A percentile compares a stretch with the other conserved stretches of the same genome.
Conservation (phyloP, 75 land plant species). For the Picea glauca region DNA sequence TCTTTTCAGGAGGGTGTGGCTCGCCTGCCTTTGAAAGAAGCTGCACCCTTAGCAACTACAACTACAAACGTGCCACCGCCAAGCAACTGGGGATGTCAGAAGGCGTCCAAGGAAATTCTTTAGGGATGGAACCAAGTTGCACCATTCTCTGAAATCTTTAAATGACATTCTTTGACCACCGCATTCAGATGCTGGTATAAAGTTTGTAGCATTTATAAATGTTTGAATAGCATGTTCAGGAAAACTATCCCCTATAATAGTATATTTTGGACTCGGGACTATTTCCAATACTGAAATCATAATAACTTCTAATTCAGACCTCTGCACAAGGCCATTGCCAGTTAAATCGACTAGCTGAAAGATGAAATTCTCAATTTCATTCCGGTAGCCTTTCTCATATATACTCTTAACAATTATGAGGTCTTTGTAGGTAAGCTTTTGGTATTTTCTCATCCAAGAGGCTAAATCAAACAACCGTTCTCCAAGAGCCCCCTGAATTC, state of each 20-base stretch:
- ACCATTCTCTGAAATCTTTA: conserved; percentile 75
- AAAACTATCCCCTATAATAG: conserved; percentile 24
- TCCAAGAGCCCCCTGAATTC: conserved; percentile 73
- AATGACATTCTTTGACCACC: conserved; percentile 40
- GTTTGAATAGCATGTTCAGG: conserved; percentile 29
- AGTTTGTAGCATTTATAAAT: conserved; percentile 58
- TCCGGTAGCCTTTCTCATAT: conserved; percentile 80
- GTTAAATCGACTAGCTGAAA: conserved; percentile 65
- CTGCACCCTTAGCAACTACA: too few species aligned
- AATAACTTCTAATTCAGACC: conserved; percentile 79
- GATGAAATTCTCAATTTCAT: conserved; percentile 80
- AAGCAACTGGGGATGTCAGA: too few species aligned
- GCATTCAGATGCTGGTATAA: conserved; percentile 38
- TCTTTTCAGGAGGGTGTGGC: too few species aligned
- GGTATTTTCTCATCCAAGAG: conserved; percentile 45
- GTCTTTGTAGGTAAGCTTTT: conserved; percentile 67
- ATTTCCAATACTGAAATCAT: conserved; percentile 48
- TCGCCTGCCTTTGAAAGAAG: too few species aligned
- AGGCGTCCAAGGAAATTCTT: too few species aligned
- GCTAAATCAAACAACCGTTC: conserved; percentile 58
- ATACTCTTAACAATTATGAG: conserved; percentile 78
- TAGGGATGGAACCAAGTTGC: conserved; percentile 46
- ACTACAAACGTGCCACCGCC: too few species aligned
- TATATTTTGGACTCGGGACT: conserved; percentile 35
- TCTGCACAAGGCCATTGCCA: conserved; percentile 56